Evolutionary conservation across 2,329 filamentous ascomycete species (phyloP), one percentile per base, ranked within the genome.

Genomic region (Talaromyces sp.): DNA sequence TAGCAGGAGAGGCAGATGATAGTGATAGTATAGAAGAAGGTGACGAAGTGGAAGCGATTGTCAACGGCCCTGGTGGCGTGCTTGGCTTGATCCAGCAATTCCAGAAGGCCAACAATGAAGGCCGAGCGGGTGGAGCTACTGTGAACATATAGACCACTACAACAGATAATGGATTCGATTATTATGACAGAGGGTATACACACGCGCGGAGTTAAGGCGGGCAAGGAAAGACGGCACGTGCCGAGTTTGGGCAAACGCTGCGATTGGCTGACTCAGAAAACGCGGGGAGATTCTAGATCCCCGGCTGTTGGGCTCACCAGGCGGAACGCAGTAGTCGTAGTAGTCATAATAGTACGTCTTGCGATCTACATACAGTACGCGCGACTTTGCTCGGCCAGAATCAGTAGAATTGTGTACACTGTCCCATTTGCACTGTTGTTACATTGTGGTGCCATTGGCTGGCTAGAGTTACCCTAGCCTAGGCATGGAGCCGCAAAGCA

Each of bases 31-130:
- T 76, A 3, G 83, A 83, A 4, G 82, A 81, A 17, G 78, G 77
- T 9, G 81, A 82, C 35, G 80, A 82, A 61, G 80, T 83, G 8
- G 80, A 83, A 19, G 78, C 75, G 9, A 74, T 81, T 35, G 76
- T 75, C 33, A 79, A 78, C 0, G 82, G 83, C 4, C 64, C 64
- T 27, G 83, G 81, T 2, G 88, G 88, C 2, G 87, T 90, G 5
- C 75, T 90, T 65, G 88, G 88, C 9, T 74, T 90, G 69, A 80
- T 90, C 64, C 86, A 88, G 73, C 87, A 90, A 71, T 90, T 90
- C 70, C 86, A 88, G 67, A 87, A 86, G 75, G 86, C 85, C 43
- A 77, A 75, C 57, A 75, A 75, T 52, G 76, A 78, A 59, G 75
- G 75, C n/a, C 72, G 77, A 37, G 71, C 73, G 56, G 73, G 76